Percentiles rank a stretch among this genome's conserved stretches.
These are phyloP conservation scores for Xylaria castorea DNA, from an alignment of 495 filamentous ascomycete species.

Conservation along the genomic window DNA sequence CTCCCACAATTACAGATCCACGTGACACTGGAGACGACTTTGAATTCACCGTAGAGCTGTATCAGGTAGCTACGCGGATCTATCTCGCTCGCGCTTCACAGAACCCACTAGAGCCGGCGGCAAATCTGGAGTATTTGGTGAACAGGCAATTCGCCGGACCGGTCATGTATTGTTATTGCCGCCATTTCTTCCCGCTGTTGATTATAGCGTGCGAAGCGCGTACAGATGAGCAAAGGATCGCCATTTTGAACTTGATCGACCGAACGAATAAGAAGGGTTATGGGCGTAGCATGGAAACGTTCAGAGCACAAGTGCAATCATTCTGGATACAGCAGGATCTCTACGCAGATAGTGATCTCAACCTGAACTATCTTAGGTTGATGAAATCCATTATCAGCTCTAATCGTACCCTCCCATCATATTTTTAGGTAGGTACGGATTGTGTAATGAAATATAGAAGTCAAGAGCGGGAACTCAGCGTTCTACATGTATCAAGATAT, in stretches of 20 bases:
- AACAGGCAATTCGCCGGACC: constrained; percentile 18
- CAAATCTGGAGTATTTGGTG: constrained; percentile 27
- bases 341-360: constrained; percentile 26
- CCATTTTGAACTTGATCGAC: constrained; percentile 35
- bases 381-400: constrained; percentile 20
- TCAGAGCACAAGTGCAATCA: constrained; percentile 30
- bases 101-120: constrained; percentile 21
- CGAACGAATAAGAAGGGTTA: constrained; percentile 27
- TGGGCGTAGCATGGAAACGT: constrained; percentile 26
- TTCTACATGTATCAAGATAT: too few relatives aligned
- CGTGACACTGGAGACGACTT: constrained; percentile 14
- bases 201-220: constrained; percentile 38
- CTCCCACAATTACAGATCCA: neutral
- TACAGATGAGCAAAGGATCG: constrained; percentile 32
- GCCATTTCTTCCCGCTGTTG: constrained; percentile 33
- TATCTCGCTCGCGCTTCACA: constrained; percentile 37
- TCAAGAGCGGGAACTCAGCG: too few relatives aligned
- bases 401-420: constrained; percentile 10
- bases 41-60: constrained; percentile 27
- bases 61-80: constrained; percentile 30
- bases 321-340: constrained; percentile 39
- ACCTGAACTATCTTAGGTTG: constrained; percentile 10
- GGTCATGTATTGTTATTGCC: constrained; percentile 10
- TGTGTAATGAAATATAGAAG: neutral
- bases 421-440: neutral